Base-by-base conservation (phyloP, 164 flowering plant species). In the Santalum album region DNA sequence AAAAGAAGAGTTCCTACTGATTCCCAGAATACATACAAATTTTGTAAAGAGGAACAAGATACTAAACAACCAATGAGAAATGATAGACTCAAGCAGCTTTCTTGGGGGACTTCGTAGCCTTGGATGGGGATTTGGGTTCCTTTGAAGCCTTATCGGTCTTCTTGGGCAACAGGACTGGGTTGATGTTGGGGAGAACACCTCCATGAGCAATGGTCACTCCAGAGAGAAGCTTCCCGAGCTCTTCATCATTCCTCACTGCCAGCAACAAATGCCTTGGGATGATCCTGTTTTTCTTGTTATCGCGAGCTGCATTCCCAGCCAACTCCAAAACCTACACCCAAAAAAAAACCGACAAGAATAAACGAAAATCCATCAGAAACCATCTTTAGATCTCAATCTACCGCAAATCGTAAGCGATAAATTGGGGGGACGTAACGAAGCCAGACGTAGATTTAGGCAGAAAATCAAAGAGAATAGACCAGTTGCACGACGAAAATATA, bases 141-240 rank as follows among this genome's bases (percentile, higher is more conserved):
- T 71, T 59, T 1, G 62, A 2, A 0, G 70, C 62, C 56, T 68
- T 68, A 1, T 66, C 72, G 17, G 64, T 51, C 61, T 72, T 75
- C 79, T 75, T 75, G 1, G 79, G 79, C 63, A 75, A 21, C 22
- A 75, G 55, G 1, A 77, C 65, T 0, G 78, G 75, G 55, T 77
- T 74, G 32, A 77, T 77, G 45, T 77, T 77, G 1, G 81, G 81
- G 11, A 77, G 63, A 12, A 77, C 81, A 18, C 77, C 77, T 10
- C 77, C 77, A 12, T 63, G 62, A n/a, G 77, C 74, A 25, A 73
- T 73, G 7, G 77, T 73, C 54, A 73, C 78, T 1, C 78, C 78
- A 1, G 58, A 39, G 0, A 77, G 64, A 35, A 77, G 54, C 50
- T 71, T 74, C 12, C 81, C 81, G 0, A 76, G 63, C 51, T 76